phyloP scores from a whole-genome alignment of 371 early-diverging fungal genomes.

The Mucor piriformis region DNA sequence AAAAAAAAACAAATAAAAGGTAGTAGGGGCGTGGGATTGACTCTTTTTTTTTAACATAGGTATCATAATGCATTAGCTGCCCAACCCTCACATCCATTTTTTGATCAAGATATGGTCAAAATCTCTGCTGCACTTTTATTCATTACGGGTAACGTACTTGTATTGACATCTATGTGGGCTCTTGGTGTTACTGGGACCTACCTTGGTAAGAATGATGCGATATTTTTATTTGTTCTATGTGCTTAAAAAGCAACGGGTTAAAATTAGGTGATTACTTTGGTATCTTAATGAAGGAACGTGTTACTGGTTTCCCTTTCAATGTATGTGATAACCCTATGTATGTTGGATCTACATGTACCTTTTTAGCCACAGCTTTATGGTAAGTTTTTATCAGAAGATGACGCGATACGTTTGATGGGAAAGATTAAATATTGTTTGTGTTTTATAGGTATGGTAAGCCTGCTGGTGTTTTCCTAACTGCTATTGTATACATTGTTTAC shows the following conservation, averaged over 20 bases:
- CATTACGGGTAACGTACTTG: constrained; percentile 72
- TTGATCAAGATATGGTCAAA: constrained; percentile 51
- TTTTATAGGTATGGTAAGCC: constrained; percentile 57
- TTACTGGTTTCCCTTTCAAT: constrained; percentile 92
- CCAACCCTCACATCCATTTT: constrained; percentile 64
- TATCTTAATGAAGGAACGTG: constrained; percentile 85
- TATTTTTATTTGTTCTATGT: background rate
- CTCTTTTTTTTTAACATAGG: no score
- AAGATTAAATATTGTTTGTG: background rate
- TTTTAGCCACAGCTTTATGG: constrained; percentile 86
- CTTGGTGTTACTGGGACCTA: constrained; percentile 93
- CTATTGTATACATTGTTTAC: constrained; percentile 74
- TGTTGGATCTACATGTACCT: constrained; percentile 87
- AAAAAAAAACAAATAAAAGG: background rate
- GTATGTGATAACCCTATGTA: constrained; percentile 94
- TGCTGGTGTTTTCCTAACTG: constrained; percentile 74
- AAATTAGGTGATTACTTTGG: constrained; percentile 90
- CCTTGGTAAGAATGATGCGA: constrained; percentile 56
- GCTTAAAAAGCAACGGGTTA: background rate
- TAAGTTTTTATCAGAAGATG: constrained; percentile 27
- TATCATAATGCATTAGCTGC: constrained; percentile 68
- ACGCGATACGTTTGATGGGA: background rate
- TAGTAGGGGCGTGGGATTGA: no score
- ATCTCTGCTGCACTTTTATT: constrained; percentile 58
- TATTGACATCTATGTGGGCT: constrained; percentile 84